These are phyloP conservation scores for Yamadazyma conglobata DNA, from an alignment of 1,139 yeast species.

Conservation along the genomic window DNA sequence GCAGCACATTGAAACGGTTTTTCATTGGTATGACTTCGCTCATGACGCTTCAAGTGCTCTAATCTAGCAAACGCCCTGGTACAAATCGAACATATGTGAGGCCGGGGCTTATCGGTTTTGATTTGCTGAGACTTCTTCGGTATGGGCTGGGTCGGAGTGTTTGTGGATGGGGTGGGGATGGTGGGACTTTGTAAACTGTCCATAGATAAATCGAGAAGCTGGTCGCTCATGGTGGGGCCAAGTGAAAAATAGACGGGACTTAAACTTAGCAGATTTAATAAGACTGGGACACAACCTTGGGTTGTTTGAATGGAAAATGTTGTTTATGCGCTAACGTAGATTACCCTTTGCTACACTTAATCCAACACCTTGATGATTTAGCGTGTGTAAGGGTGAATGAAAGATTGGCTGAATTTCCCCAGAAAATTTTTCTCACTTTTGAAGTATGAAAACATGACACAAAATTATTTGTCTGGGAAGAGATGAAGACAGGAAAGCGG, in stretches of 20 bases:
- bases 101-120: slow-evolving; percentile 88
- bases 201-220: slow-evolving; percentile 1
- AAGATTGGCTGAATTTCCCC: too few species aligned
- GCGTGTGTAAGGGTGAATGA: too few species aligned
- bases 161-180: slow-evolving; percentile 1
- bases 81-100: slow-evolving; percentile 88
- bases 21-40: slow-evolving; percentile 92
- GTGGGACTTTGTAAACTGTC: background rate
- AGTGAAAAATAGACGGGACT: too few species aligned
- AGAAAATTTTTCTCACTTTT: slow-evolving; percentile 2
- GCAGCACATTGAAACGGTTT: slow-evolving; percentile 74
- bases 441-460: too few species aligned
- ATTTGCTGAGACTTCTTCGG: slow-evolving; percentile 83
- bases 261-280: too few species aligned
- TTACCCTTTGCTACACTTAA: too few species aligned
- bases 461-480: too few species aligned
- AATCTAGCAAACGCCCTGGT: slow-evolving; percentile 93
- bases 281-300: too few species aligned
- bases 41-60: slow-evolving; percentile 93
- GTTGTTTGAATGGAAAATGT: too few species aligned
- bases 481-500: too few species aligned
- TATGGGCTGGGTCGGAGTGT: slow-evolving; percentile 54
- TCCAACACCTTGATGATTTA: too few species aligned
- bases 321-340: too few species aligned
- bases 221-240: slow-evolving; percentile 1